Base-by-base conservation (phyloP, 139 green algal genomes). In the Dunaliella sp. region DNA sequence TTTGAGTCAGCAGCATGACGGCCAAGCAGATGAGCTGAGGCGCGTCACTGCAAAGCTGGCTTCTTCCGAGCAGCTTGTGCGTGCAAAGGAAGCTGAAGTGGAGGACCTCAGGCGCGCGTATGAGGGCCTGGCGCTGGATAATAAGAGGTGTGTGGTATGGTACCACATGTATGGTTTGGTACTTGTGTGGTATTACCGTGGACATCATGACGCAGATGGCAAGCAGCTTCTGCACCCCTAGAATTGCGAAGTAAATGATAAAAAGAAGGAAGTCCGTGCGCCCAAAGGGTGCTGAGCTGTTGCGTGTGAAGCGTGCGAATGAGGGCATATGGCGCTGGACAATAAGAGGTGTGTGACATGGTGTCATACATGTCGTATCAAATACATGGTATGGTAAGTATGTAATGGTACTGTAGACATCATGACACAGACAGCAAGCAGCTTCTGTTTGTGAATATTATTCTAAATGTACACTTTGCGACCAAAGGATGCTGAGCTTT, bases 191-290 rank as follows among this genome's bases (percentile, higher is more conserved):
- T 65, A 65, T 7, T 65, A 16, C 16, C 7, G 16, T 7, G 48
- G 89, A 3, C 95, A 93, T 65, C 86, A 94, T 86, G 86, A 74
- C 28, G 89, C 96, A 77, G 91, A n/a, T n/a, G n/a, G n/a, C n/a
- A n/a, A n/a, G n/a, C n/a, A n/a, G n/a, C n/a, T n/a, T n/a, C n/a
- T n/a, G n/a, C n/a, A n/a, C n/a, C n/a, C n/a, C n/a, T n/a, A n/a
- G n/a, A n/a, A n/a, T n/a, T n/a, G n/a, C n/a, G n/a, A n/a, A n/a
- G n/a, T n/a, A n/a, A n/a, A n/a, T 88, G 16, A 65, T 83, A 26
- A 92, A 95, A 73, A 89, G 88, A 77, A 83, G 85, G 26, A 80
- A 84, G 88, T 88, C 38, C 0, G 86, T 7, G 7, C 7, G 16
- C 48, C 7, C 16, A 16, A 65, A 7, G 7, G 48, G 7, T 65